Evolutionary conservation across 2,329 filamentous ascomycete species (phyloP).

Genomic region (Alternaria sp.): DNA sequence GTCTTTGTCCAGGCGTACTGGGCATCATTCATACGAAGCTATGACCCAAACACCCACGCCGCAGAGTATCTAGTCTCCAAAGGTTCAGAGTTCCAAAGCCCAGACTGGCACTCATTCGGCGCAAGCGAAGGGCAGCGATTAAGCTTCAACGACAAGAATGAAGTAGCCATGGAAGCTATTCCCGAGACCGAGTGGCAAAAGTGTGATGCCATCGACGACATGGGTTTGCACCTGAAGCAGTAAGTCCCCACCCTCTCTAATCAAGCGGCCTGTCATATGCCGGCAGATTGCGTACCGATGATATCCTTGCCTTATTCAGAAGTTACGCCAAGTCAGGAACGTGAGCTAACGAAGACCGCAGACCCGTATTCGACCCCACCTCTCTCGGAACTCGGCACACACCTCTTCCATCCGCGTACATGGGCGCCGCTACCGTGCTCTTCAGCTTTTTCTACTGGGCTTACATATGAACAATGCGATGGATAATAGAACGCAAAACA

Average conservation of each 20-base stretch:
- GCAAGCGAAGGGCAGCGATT: slow-evolving; percentile 28
- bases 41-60: slow-evolving; percentile 50
- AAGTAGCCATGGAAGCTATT: slow-evolving; percentile 40
- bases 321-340: slow-evolving; percentile 4
- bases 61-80: slow-evolving; percentile 23
- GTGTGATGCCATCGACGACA: slow-evolving; percentile 32
- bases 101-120: slow-evolving; percentile 38
- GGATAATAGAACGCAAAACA: not conserved
- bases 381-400: slow-evolving; percentile 6
- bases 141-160: slow-evolving; percentile 35
- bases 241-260: slow-evolving; percentile 22
- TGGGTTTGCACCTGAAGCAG: slow-evolving; percentile 40
- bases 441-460: slow-evolving; percentile 21
- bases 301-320: not conserved
- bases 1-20: slow-evolving; percentile 50
- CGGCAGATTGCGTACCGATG: not conserved
- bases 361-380: not conserved
- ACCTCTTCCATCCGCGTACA: slow-evolving; percentile 9
- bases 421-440: slow-evolving; percentile 4
- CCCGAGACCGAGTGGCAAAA: slow-evolving; percentile 24
- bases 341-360: slow-evolving; percentile 17
- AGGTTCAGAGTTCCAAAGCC: slow-evolving; percentile 25
- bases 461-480: slow-evolving; percentile 9
- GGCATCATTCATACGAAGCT: slow-evolving; percentile 52
- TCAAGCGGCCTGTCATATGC: not conserved